Evolutionary conservation across 2,329 filamentous ascomycete species (phyloP), one percentile per base, ranked within the genome.

Genomic region (Fusarium stilboides): DNA sequence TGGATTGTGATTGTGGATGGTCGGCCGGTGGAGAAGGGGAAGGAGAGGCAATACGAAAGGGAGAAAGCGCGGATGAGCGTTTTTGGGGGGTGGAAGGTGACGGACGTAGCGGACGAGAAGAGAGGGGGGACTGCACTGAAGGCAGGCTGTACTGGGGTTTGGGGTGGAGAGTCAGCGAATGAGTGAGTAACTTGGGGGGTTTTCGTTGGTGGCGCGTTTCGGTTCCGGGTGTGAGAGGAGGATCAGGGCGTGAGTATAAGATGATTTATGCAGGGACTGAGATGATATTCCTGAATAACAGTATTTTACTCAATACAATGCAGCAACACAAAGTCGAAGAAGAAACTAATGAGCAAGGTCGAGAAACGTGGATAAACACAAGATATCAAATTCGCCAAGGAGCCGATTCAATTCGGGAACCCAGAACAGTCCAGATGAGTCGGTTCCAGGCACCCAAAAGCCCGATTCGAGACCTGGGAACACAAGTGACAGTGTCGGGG

Each of bases 151-250:
- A 62, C 51, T 47, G 34, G 65, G 65, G 57, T 69, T 50, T 28
- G 43, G 43, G 46, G 39, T 66, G 61, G 50, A 57, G 44, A 65
- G n/a, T 68, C 57, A 57, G 47, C 40, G 46, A 62, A 62, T 62
- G 31, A 44, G 45, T 31, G 33, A 34, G 44, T 28, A 34, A 34
- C 26, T 53, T 54, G 37, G 42, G 12, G 31, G 57, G 26, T 51
- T 53, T 49, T 58, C 28, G 60, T 65, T 68, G 65, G 65, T 69
- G 60, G 65, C 60, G 65, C 60, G 65, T 66, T 65, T 65, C 31
- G 52, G 39, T 63, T 64, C 46, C 14, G 36, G 52, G 62, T 57
- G 60, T 52, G 31, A 62, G 36, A 34, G 24, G 36, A 8, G 19
- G 22, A 50, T 22, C 31, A 40, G 65, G 67, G 65, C 31, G 66